A percentile compares a stretch with the other conserved stretches of the same genome.
Conservation (phyloP, 768 basidiomycete species). For the Phanerochaete sordida region DNA sequence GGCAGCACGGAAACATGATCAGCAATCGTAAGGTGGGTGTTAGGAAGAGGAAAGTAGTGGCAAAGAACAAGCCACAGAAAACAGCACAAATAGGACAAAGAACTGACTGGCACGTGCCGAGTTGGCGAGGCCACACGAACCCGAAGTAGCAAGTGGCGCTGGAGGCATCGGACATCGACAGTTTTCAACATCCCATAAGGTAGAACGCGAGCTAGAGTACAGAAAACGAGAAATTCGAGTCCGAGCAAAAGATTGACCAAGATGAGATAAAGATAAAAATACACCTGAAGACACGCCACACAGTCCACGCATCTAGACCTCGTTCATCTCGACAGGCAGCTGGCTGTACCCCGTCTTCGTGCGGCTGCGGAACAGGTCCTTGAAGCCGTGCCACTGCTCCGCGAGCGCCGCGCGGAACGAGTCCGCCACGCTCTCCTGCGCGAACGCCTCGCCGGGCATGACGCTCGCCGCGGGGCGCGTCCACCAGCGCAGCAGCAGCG, state of each 20-base stretch:
- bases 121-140: too few species aligned
- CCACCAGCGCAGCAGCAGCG: conserved; percentile 86
- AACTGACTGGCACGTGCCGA: too few species aligned
- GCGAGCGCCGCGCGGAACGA: conserved; percentile 39
- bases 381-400: conserved; percentile 41
- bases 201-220: not conserved
- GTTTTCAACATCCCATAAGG: too few species aligned
- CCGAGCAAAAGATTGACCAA: not conserved
- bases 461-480: conserved; percentile 63
- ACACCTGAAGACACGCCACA: not conserved
- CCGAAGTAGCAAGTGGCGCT: too few species aligned
- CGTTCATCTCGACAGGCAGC: conserved; percentile 57
- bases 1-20: too few species aligned
- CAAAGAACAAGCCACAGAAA: too few species aligned
- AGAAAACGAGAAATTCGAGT: not conserved
- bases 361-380: conserved; percentile 38
- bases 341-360: conserved; percentile 59
- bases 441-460: conserved; percentile 54
- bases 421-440: conserved; percentile 35
- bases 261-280: not conserved
- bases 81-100: too few species aligned
- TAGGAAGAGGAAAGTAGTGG: too few species aligned
- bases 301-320: conserved; percentile 15
- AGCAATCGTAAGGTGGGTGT: too few species aligned
- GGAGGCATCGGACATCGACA: too few species aligned